These are phyloP conservation scores for Tilletia setariae DNA, from an alignment of 1,284 basidiomycete species.

Conservation along the genomic window DNA sequence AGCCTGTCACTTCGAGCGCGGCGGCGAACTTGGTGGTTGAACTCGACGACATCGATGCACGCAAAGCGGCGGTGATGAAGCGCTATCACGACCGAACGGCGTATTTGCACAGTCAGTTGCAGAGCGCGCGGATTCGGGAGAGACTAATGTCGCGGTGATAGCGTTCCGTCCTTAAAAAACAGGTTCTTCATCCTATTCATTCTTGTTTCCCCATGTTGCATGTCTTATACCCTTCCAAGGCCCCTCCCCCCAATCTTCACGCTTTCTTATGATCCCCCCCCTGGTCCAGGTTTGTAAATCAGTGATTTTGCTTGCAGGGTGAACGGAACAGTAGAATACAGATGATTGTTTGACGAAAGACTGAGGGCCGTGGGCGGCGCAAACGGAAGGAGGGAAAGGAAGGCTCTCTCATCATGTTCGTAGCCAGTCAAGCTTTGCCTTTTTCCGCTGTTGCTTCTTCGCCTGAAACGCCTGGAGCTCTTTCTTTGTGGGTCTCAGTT, in stretches of 20 bases:
- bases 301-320: too few relatives aligned
- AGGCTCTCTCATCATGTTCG: neutral
- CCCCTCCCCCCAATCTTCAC: too few relatives aligned
- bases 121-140: conserved; percentile 40
- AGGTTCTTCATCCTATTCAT: too few relatives aligned
- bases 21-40: conserved; percentile 24
- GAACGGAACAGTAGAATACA: conserved; percentile 4
- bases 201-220: too few relatives aligned
- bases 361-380: neutral
- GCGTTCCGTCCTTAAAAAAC: too few relatives aligned
- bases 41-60: conserved; percentile 26
- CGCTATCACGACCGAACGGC: conserved; percentile 36
- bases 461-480: conserved; percentile 6
- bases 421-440: conserved; percentile 13
- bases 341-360: neutral
- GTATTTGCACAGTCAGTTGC: conserved; percentile 36
- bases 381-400: neutral
- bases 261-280: too few relatives aligned
- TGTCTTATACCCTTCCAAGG: too few relatives aligned
- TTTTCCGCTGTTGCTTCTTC: neutral
- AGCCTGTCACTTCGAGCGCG: conserved; percentile 7
- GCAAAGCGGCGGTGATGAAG: conserved; percentile 30
- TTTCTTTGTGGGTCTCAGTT: neutral
- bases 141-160: conserved; percentile 28
- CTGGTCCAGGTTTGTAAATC: too few relatives aligned